phyloP scores from a whole-genome alignment of 371 early-diverging fungal genomes.

The Mucor plumbeus region DNA sequence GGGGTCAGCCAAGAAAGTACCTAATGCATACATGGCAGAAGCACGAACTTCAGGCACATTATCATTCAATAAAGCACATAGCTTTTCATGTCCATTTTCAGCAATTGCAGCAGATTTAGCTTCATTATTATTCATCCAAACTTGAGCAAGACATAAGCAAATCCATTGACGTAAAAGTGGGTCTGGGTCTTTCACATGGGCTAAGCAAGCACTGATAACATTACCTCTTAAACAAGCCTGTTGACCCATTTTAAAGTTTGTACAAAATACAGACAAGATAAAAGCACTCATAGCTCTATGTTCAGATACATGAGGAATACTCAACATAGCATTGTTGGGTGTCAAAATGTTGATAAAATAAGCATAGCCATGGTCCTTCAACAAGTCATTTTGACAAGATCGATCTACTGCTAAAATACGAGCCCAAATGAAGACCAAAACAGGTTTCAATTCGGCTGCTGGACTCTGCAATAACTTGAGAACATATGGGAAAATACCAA shows the following conservation, averaged over 20 bases:
- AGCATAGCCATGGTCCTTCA: constrained; percentile 90
- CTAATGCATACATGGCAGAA: constrained; percentile 80
- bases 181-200: constrained; percentile 77
- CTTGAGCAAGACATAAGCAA: constrained; percentile 84
- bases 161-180: constrained; percentile 93
- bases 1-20: constrained; percentile 79
- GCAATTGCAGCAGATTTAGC: constrained; percentile 76
- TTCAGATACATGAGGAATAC: constrained; percentile 77
- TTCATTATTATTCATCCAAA: constrained; percentile 83
- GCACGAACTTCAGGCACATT: constrained; percentile 87
- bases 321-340: constrained; percentile 72
- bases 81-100: constrained; percentile 70
- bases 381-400: constrained; percentile 86
- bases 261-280: constrained; percentile 90
- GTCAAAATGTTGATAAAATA: constrained; percentile 93
- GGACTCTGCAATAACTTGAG: constrained; percentile 95
- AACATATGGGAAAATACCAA: constrained; percentile 97
- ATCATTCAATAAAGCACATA: constrained; percentile 70
- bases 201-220: constrained; percentile 69
- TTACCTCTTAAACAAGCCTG: constrained; percentile 80
- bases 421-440: constrained; percentile 96
- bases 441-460: constrained; percentile 91
- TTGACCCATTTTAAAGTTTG: constrained; percentile 81
- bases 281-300: constrained; percentile 92
- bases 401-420: constrained; percentile 92